Base-by-base conservation (phyloP, 345 rosid genomes). In the Citrus inodora region DNA sequence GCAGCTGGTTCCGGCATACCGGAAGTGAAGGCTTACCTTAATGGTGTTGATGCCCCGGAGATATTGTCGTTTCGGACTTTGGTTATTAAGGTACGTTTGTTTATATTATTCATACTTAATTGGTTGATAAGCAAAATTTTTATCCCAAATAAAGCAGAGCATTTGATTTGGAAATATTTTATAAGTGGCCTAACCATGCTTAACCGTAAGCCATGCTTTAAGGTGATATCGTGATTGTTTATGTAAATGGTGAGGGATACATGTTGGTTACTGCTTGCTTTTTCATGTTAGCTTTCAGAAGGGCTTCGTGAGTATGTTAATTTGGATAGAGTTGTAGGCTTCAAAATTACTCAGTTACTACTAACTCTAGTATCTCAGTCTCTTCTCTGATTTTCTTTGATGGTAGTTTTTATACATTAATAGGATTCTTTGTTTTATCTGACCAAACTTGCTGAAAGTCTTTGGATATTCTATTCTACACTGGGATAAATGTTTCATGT, bases 1-100 rank as follows among this genome's bases (percentile, higher is more conserved):
- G 94, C 99, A 3, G 87, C 99, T 40, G 99, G 98, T 80, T 95
- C 98, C 2, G 99, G 99, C 82, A 90, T 95, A 62, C 99, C 98
- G 3, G 99, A 95, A 85, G 96, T 95, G 4, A 93, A 95, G 85
- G 99, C 98, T 72, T 95, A 93, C 86, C 77, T 95, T 80, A 95
- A 95, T 55, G 98, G 99, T 35, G 98, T 95, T 60, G 99, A 95
- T 88, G 93, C 98, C 6, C 97, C 98, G 0, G 96, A 87, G 35
- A 90, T 95, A 67, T 83, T 93, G 82, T 87, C 99, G 0, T 24
- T 89, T 66, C 81, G 89, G 61, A 93, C 97, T 80, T 85, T 93
- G 84, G 19, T 92, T 32, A 88, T 92, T 33, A 95, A 95, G 94
- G 98, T 93, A 76, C 56, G 19, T 53, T 53, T 16, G 46, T 9